Base-by-base conservation (phyloP, 805 yeast genomes). In the Zygosaccharomyces bisporus region DNA sequence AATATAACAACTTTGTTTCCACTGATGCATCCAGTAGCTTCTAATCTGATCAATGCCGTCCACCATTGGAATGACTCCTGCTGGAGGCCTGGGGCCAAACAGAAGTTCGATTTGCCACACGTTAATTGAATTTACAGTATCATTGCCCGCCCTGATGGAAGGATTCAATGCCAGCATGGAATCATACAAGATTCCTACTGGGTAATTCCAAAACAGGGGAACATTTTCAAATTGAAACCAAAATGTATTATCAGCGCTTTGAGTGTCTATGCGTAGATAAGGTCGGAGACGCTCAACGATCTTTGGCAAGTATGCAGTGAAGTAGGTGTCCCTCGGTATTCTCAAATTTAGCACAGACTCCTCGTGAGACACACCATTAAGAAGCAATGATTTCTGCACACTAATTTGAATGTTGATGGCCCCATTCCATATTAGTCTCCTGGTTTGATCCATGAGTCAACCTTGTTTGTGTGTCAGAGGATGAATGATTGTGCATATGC, bases 1-100 rank as follows among this genome's bases (percentile, higher is more conserved):
- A 0, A 88, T 77, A 56, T 74, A 87, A 55, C 88, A 80, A 4
- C 88, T 76, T 57, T 91, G 97, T 56, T 93, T 91, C 59, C 88
- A 66, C 47, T 80, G 88, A 58, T 91, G 89, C 48, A 81, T 67
- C 82, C 93, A 81, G 39, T 77, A 73, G 40, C 73, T 75, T 36
- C 50, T 47, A 3, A 61, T 45, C 38, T 60, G 62, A 2, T 49
- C 45, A 4, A 34, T 35, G 64, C 71, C 46, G 79, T 9, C 71
- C 57, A 18, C 55, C 49, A 44, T 36, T n/a, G 77, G 71, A 10
- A 77, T 67, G 17, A 83, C 54, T 20, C 70, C 73, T 0, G 49
- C 39, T 1, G 86, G 83, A 39, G 69, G 70, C 24, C 65, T 58
- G 1, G 45, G 9, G 6, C 72, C 68, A 38, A 66, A 58, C 35